Evolutionary conservation across 208 protist species (phyloP).

Genomic region (Acanthamoeba royreba): DNA sequence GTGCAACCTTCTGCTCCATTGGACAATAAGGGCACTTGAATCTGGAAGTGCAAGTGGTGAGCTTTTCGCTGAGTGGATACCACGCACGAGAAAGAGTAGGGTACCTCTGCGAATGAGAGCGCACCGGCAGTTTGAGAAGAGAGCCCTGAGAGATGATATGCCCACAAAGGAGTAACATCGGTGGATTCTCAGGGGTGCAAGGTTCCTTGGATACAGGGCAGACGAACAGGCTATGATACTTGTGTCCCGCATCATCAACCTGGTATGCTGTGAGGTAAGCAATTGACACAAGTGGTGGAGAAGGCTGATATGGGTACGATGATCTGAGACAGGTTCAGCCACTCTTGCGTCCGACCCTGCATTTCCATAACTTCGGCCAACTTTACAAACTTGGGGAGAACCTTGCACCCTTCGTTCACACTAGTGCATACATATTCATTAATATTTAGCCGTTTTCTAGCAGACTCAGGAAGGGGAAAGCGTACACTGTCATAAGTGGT

Average conservation of each 20-base stretch:
- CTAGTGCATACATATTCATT: neutral
- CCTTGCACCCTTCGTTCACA: constrained; percentile 19
- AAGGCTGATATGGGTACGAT: neutral
- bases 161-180: constrained; percentile 16
- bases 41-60: neutral
- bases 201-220: constrained; percentile 41
- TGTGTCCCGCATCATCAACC: constrained; percentile 10
- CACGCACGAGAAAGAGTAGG: neutral
- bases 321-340: neutral
- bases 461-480: neutral
- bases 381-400: constrained; percentile 41
- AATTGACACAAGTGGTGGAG: neutral
- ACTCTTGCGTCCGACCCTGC: constrained; percentile 29
- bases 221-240: constrained; percentile 39
- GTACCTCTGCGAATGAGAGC: neutral
- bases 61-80: neutral
- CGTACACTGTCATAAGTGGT: neutral
- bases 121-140: neutral
- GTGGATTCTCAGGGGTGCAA: constrained; percentile 34
- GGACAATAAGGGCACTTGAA: constrained; percentile 25
- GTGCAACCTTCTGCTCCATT: neutral
- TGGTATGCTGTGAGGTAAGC: neutral
- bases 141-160: constrained; percentile 32
- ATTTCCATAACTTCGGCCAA: constrained; percentile 23
- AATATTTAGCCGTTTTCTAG: neutral